Evolutionary conservation across 2,329 filamentous ascomycete genomes (phyloP), one percentile per base, ranked within the genome.

Genomic region (Beauveria asiatica): DNA sequence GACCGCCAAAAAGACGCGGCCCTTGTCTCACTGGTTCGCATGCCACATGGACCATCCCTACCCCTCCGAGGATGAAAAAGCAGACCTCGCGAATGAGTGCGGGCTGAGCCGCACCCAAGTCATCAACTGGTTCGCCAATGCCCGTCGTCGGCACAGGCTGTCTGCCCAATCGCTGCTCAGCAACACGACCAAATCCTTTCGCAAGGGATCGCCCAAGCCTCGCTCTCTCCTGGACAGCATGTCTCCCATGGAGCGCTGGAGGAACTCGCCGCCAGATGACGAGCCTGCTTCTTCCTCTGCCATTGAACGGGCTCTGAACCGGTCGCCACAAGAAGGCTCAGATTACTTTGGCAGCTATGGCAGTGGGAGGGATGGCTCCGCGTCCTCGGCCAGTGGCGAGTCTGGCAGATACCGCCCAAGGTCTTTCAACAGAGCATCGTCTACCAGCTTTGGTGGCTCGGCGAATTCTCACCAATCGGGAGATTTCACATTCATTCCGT

Each of bases 61-160:
- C 62, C 78, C 79, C 2, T 74, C 72, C 1, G 76, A 80, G 27
- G 73, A 77, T 9, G 74, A 80, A 55, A 80, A 79, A 57, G 55
- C 65, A 0, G 61, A 65, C 3, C 70, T 81, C 0, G 69, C 73
- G 11, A 64, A 67, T 4, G 70, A 78, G 61, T 78, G 78, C 0
- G 78, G 78, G 0, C 71, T 81, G 17, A 79, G 73, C 21, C 70
- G 69, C 54, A 76, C 72, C 1, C 76, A 79, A 39, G 73, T 81
- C 3, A 68, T 75, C 23, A 79, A 78, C 56, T 81, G 78, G 78
- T 80, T 81, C 63, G 74, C 77, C 23, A 81, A 81, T 63, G 78
- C 77, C 1, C 72, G 79, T 21, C 74, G 79, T 8, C 77, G 78
- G 1, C 75, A 80, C 46, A 74, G 77, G 8, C 67, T 77, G 42